These are phyloP conservation scores for Suhomyces xylopsoci DNA, from an alignment of 805 yeast species.

Conservation along the genomic window DNA sequence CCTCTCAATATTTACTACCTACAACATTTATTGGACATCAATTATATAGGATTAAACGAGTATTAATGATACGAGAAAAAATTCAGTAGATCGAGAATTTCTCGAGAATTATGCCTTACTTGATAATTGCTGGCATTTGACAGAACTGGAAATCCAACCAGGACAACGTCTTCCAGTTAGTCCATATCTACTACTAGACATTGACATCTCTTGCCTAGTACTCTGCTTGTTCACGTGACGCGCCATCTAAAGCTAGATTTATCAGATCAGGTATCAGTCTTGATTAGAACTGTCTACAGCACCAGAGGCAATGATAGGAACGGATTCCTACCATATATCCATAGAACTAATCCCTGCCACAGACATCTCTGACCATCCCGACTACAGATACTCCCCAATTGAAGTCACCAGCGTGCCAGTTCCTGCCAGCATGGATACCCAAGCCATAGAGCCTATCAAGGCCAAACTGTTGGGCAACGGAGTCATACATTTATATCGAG, in stretches of 20 bases:
- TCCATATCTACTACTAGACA: too few relatives aligned
- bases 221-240: not conserved
- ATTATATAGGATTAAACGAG: too few relatives aligned
- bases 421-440: not conserved
- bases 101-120: too few relatives aligned
- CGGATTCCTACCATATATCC: constrained; percentile 38
- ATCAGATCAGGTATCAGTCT: not conserved
- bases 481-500: constrained; percentile 62
- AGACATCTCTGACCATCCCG: constrained; percentile 10
- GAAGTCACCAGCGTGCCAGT: constrained; percentile 22
- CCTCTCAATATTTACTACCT: too few relatives aligned
- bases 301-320: constrained; percentile 32
- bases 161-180: too few relatives aligned
- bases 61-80: too few relatives aligned
- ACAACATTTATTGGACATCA: too few relatives aligned
- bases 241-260: not conserved
- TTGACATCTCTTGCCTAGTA: too few relatives aligned
- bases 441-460: constrained; percentile 44
- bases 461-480: constrained; percentile 74
- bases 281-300: not conserved
- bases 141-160: too few relatives aligned
- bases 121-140: too few relatives aligned
- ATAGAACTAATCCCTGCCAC: constrained; percentile 20
- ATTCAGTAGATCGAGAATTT: too few relatives aligned
- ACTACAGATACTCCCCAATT: constrained; percentile 32